Evolutionary conservation across 768 basidiomycete genomes (phyloP).

Genomic region (Mycena epipterygia): DNA sequence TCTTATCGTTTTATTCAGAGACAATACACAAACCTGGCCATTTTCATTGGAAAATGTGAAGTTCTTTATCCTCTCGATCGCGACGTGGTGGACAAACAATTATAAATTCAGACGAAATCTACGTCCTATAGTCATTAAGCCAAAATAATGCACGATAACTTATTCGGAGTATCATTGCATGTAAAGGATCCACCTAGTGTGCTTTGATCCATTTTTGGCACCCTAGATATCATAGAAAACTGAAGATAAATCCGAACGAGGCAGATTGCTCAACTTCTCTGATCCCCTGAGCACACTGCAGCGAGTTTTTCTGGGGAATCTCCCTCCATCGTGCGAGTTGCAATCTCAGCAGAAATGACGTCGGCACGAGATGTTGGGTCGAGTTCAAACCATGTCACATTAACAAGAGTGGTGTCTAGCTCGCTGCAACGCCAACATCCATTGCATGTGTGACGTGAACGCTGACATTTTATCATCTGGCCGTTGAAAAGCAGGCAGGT

Average conservation of each 20-base stretch:
- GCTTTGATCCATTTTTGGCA: no score
- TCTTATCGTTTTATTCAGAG: background rate
- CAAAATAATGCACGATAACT: no score
- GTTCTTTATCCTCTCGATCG: background rate
- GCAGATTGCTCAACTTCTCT: no score
- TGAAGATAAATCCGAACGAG: no score
- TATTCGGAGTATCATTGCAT: no score
- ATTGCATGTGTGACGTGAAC: background rate
- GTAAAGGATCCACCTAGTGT: no score
- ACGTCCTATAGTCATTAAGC: no score
- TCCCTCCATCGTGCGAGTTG: background rate
- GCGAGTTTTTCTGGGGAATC: background rate
- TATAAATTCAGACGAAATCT: no score
- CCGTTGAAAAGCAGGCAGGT: background rate
- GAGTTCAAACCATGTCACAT: constrained; percentile 4
- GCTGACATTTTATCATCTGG: background rate
- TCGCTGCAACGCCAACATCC: constrained; percentile 3
- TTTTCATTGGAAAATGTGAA: background rate
- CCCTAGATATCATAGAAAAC: no score
- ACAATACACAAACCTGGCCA: constrained; percentile 1
- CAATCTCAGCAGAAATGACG: background rate
- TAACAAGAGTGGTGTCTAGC: background rate
- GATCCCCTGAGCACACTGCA: no score
- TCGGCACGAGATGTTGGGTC: background rate
- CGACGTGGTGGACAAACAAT: no score